Percentiles rank a stretch among this genome's conserved stretches.
These are phyloP conservation scores for Bocquillonia castaneifolia DNA, from an alignment of 441 rosid genomes.

Conservation along the genomic window DNA sequence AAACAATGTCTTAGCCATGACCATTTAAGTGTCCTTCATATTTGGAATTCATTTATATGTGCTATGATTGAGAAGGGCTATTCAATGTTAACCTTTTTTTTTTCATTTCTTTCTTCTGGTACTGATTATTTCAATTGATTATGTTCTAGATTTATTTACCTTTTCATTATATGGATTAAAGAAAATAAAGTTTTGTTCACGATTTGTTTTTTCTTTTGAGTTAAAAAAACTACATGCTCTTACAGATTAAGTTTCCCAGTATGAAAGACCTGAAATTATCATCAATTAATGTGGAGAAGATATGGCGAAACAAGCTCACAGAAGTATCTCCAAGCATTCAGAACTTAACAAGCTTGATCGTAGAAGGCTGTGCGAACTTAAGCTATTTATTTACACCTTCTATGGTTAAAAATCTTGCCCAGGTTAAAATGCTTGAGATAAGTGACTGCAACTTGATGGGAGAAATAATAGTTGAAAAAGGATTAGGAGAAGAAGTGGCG, in stretches of 20 bases:
- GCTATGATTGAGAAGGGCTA: too few relatives aligned
- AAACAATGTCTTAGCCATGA: too few relatives aligned
- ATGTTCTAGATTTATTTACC: too few relatives aligned
- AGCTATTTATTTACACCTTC: not conserved
- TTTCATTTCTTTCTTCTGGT: too few relatives aligned
- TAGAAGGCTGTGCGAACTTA: not conserved
- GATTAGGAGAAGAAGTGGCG: not conserved
- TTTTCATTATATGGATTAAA: too few relatives aligned
- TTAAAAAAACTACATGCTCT: too few relatives aligned
- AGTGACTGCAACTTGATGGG: not conserved
- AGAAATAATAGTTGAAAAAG: not conserved
- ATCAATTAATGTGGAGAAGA: not conserved
- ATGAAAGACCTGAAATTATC: not conserved
- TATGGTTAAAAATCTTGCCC: slow-evolving; percentile 8
- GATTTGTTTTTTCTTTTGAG: too few relatives aligned
- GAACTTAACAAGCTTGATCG: not conserved
- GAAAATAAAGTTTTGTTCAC: too few relatives aligned
- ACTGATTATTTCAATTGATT: too few relatives aligned
- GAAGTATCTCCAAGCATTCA: not conserved
- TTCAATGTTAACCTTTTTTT: too few relatives aligned
- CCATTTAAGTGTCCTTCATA: too few relatives aligned
- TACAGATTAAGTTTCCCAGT: not conserved
- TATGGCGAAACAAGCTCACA: slow-evolving; percentile 3
- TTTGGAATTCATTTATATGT: too few relatives aligned
- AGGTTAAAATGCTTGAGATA: slow-evolving; percentile 14